A percentile compares a stretch with the other conserved stretches of the same genome.
Evolutionary conservation across 345 rosid species (phyloP).

Genomic region (Eucalyptus leucophloia): DNA sequence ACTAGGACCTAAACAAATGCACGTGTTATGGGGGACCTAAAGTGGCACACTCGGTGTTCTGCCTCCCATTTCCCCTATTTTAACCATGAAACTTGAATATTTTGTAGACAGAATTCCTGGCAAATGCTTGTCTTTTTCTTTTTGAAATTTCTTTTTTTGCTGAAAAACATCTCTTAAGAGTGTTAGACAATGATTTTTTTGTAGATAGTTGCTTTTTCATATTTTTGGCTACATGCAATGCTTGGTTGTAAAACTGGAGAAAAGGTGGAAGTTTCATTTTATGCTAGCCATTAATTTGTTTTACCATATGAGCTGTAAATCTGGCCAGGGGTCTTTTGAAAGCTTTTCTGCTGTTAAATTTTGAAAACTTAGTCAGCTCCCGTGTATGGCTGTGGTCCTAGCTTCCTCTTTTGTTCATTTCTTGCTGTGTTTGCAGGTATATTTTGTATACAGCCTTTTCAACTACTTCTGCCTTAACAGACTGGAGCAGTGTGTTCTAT

Average conservation of each 20-base stretch:
- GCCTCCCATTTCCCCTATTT: neutral
- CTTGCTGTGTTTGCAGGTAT: slow-evolving; percentile 33
- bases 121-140: neutral
- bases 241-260: neutral
- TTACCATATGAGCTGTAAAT: neutral
- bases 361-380: neutral
- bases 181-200: neutral
- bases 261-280: neutral
- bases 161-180: neutral
- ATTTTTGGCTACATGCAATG: neutral
- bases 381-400: neutral
- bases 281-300: neutral
- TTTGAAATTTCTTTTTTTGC: neutral
- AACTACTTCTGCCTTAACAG: slow-evolving; percentile 71
- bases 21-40: neutral
- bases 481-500: slow-evolving; percentile 78
- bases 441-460: slow-evolving; percentile 64
- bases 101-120: neutral
- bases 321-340: neutral
- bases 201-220: neutral
- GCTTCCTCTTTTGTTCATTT: neutral
- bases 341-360: neutral
- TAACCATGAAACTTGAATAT: neutral
- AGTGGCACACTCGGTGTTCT: neutral
- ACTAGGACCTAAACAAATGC: neutral